phyloP scores from a whole-genome alignment of 768 basidiomycete species.

The Trametes sanguinea region DNA sequence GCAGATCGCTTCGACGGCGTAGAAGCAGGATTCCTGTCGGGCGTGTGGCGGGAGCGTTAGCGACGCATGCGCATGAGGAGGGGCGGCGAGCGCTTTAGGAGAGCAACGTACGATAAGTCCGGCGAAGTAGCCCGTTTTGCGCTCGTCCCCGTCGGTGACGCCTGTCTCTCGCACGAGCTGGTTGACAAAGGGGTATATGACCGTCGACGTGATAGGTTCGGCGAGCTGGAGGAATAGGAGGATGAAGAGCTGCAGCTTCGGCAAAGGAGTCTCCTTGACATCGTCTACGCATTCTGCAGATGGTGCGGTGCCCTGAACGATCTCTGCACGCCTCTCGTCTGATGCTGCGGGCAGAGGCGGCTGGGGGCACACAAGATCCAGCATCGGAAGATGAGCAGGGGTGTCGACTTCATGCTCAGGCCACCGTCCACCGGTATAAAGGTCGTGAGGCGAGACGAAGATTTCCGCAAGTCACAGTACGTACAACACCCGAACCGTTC shows the following conservation, averaged over 20 bases:
- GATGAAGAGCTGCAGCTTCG: conserved; percentile 31
- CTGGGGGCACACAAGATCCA: background rate
- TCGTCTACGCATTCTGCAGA: background rate
- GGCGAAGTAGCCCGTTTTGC: conserved; percentile 30
- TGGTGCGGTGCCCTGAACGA: background rate
- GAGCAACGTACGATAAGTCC: conserved; percentile 27
- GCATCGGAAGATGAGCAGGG: background rate
- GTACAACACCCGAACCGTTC: conserved; percentile 1
- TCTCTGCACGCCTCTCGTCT: background rate
- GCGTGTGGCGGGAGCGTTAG: background rate
- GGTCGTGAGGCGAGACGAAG: background rate
- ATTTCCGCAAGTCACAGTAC: background rate
- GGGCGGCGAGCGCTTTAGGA: background rate
- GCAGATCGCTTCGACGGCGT: conserved; percentile 30
- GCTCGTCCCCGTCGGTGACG: conserved; percentile 27
- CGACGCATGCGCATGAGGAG: conserved; percentile 11
- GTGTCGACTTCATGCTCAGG: background rate
- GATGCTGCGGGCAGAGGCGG: background rate
- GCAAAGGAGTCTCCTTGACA: conserved; percentile 25
- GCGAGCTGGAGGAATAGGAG: conserved; percentile 31
- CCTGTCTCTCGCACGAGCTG: conserved; percentile 29
- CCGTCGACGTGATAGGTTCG: conserved; percentile 30
- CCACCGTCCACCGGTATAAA: background rate
- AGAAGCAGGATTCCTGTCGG: conserved; percentile 34
- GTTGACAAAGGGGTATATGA: conserved; percentile 34